Percentiles rank a stretch among this genome's conserved stretches.
These are phyloP conservation scores for Clitopilus hobsonii DNA, from an alignment of 768 basidiomycete species.

Conservation along the genomic window DNA sequence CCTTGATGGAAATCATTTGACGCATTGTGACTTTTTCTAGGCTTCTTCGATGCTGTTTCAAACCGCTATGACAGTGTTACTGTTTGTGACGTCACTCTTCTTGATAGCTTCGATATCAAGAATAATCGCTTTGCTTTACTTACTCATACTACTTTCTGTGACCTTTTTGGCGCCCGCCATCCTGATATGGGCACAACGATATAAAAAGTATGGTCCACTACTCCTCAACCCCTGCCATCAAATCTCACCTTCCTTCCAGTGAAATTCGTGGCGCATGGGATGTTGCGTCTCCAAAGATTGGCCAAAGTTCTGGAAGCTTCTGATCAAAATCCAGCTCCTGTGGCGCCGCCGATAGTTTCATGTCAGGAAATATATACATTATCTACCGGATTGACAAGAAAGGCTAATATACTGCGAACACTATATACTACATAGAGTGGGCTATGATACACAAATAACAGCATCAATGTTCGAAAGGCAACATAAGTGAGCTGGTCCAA, in stretches of 20 bases:
- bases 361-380: conserved; percentile 10
- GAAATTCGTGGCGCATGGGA: conserved; percentile 92
- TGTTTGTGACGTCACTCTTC: conserved; percentile 45
- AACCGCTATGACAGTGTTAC: conserved; percentile 44
- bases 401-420: neutral
- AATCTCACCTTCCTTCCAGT: too few relatives aligned
- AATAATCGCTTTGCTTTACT: conserved; percentile 49
- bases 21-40: conserved; percentile 26
- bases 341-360: too few relatives aligned
- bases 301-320: conserved; percentile 5
- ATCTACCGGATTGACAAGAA: neutral
- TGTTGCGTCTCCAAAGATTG: conserved; percentile 69
- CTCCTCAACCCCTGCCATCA: too few relatives aligned
- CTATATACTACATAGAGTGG: conserved; percentile 5
- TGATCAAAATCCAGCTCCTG: too few relatives aligned
- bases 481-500: neutral
- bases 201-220: conserved; percentile 87
- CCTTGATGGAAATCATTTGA: conserved; percentile 3
- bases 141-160: conserved; percentile 45
- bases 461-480: neutral
- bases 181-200: conserved; percentile 81
- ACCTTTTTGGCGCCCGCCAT: conserved; percentile 72
- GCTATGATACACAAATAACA: neutral
- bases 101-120: conserved; percentile 52
- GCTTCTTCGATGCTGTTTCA: conserved; percentile 41